Conservation (phyloP, 2,329 filamentous ascomycete species). For the Colletotrichum brevisporum region DNA sequence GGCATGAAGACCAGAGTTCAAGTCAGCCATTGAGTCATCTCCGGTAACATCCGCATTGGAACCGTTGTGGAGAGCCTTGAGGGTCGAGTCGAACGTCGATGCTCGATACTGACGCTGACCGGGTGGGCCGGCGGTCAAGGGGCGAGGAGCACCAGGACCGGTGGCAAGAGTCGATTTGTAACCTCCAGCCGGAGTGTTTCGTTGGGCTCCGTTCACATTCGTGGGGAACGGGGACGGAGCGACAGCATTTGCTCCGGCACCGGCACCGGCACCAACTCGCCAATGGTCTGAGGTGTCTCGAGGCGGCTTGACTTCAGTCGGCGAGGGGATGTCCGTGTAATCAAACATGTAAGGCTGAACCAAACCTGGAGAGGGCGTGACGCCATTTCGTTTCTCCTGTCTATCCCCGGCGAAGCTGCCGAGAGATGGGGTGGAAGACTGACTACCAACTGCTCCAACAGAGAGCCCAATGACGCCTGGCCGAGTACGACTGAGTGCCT, state of each 20-base stretch:
- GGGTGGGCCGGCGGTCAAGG: constrained; percentile 68
- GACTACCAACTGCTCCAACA: constrained; percentile 40
- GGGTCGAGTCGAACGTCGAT: constrained; percentile 57
- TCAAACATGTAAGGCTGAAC: constrained; percentile 22
- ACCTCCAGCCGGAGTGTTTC: constrained; percentile 36
- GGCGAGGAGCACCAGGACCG: constrained; percentile 61
- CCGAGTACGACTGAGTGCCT: constrained; percentile 54
- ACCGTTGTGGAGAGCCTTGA: constrained; percentile 51
- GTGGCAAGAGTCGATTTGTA: constrained; percentile 46
- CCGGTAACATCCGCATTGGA: constrained; percentile 43
- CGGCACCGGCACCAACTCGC: constrained; percentile 6
- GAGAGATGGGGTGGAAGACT: constrained; percentile 32
- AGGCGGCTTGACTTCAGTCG: constrained; percentile 12
- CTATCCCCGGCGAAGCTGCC: constrained; percentile 3
- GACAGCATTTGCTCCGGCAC: constrained; percentile 17
- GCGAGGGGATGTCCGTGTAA: constrained; percentile 5
- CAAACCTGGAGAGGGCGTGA: constrained; percentile 22
- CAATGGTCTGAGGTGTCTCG: constrained; percentile 18
- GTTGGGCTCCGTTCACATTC: constrained; percentile 1
- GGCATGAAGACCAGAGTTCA: constrained; percentile 43
- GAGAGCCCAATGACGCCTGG: constrained; percentile 37
- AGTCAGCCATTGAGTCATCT: constrained; percentile 44
- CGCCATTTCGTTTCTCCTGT: constrained; percentile 12
- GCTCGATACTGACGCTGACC: constrained; percentile 65
- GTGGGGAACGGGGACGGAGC: constrained; percentile 26